Evolutionary conservation across 345 rosid species (phyloP).

Genomic region (Odontarrhena argentea): DNA sequence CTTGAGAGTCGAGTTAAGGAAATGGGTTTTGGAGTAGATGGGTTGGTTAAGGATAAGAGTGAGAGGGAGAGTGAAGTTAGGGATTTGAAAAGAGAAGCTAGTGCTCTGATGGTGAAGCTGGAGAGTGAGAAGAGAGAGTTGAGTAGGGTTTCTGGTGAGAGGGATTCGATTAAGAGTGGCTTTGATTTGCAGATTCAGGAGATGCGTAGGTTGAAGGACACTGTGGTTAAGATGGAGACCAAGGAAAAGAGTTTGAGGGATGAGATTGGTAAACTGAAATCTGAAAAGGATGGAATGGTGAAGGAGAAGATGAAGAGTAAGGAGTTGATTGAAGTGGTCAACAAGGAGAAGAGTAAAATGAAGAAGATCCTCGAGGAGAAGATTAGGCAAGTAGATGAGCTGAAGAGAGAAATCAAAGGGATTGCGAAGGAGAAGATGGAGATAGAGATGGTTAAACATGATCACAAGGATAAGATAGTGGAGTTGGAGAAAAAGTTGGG

Average conservation of each 20-base stretch:
- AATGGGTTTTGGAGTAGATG: constrained; percentile 40
- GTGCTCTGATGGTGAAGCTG: constrained; percentile 38
- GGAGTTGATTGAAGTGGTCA: constrained; percentile 31
- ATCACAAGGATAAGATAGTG: constrained; percentile 39
- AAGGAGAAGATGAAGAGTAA: constrained; percentile 46
- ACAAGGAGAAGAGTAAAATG: constrained; percentile 41
- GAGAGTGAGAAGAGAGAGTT: constrained; percentile 48
- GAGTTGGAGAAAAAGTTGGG: constrained; percentile 49
- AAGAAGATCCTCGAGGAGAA: constrained; percentile 43
- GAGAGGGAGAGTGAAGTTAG: constrained; percentile 48
- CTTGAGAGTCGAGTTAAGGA: constrained; percentile 50
- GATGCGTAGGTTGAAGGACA: constrained; percentile 45
- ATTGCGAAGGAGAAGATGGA: constrained; percentile 46
- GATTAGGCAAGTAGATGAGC: constrained; percentile 36
- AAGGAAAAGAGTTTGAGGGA: constrained; percentile 35
- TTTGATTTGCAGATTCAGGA: constrained; percentile 44
- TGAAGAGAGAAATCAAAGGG: constrained; percentile 46
- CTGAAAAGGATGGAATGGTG: constrained; percentile 37
- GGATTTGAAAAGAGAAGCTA: constrained; percentile 49
- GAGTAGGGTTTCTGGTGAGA: constrained; percentile 49
- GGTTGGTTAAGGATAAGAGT: constrained; percentile 43
- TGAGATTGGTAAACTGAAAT: constrained; percentile 49
- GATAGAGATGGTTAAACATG: constrained; percentile 45
- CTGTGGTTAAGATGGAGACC: constrained; percentile 47
- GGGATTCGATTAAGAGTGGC: constrained; percentile 50